Base-by-base conservation (phyloP, 2,329 filamentous ascomycete genomes). In the Xylaria digitata region DNA sequence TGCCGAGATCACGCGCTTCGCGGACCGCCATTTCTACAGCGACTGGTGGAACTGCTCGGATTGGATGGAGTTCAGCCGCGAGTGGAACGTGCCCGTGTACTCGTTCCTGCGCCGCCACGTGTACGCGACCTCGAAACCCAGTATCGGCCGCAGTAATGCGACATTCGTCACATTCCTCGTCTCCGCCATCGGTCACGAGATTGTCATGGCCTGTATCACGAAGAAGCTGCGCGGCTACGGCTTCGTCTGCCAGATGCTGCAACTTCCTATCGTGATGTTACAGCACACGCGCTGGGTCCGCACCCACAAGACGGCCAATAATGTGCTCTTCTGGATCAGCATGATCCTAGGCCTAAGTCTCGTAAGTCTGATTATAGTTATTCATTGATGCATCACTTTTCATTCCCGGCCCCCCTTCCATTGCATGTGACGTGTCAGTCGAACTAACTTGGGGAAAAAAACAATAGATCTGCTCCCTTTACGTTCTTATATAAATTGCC, bases 41-140 rank as follows among this genome's bases (percentile, higher is more conserved):
- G 89, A 91, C 81, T 90, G 88, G 87, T 90, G 89, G 89, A 91
- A 91, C 80, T 89, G 86, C 73, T 92, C 90, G 72, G 92, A 95
- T 83, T 96, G 93, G 94, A 91, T 98, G 78, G 94, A 97, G 80
- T 99, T 98, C 81, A 94, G 90, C 11, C 89, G 94, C 71, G 92
- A 97, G 82, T 98, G 96, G 95, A 98, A 98, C 78, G 89, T 97
- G n/a, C 95, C 95, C 50, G 95, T 97, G 6, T 96, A 98, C 81
- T 92, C 94, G 76, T 99, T 97, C 82, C 91, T 98, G 74, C 90
- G 94, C 7, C 88, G 96, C 26, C 96, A 99, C 80, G 95, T 99
- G 70, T 99, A 98, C 81, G 91, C 89, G 64, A 94, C 94, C 1
- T 92, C 90, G 13, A 86, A 92, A 9, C 88, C 90, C 13, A 89